Percentiles rank a stretch among this genome's conserved stretches.
Conservation (phyloP, 441 rosid genomes). For the Melastoma candidum region DNA sequence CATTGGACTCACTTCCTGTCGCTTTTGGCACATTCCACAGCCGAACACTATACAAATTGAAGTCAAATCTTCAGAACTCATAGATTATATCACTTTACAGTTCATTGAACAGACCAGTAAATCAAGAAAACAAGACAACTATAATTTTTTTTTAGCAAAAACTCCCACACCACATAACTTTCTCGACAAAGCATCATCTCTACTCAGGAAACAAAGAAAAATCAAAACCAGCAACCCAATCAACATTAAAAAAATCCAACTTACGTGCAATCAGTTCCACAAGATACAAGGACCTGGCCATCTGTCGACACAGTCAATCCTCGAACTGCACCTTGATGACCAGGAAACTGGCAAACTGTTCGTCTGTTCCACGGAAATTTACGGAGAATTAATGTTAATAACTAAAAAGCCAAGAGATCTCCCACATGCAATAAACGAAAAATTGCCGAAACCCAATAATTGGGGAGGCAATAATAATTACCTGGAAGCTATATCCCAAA, state of each 20-base stretch:
- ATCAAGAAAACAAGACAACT: not conserved
- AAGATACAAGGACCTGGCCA: constrained; percentile 67
- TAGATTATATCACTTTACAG: not conserved
- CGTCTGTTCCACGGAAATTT: constrained; percentile 38
- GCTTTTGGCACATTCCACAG: constrained; percentile 87
- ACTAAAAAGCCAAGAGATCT: too few relatives aligned
- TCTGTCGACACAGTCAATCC: constrained; percentile 87
- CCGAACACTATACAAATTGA: constrained; percentile 49
- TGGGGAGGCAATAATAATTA: constrained; percentile 9
- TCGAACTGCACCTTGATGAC: constrained; percentile 60
- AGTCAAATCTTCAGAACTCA: constrained; percentile 3
- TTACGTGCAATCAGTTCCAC: constrained; percentile 75
- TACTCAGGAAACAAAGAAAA: not conserved
- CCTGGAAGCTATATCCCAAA: constrained; percentile 94
- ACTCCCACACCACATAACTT: not conserved
- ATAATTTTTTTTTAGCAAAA: too few relatives aligned
- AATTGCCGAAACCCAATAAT: not conserved
- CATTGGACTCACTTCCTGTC: constrained; percentile 36
- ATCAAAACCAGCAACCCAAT: too few relatives aligned
- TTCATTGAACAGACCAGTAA: too few relatives aligned
- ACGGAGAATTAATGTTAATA: not conserved
- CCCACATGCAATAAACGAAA: too few relatives aligned
- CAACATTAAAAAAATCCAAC: too few relatives aligned
- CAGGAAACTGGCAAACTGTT: constrained; percentile 85
- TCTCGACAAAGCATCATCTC: not conserved